phyloP scores from a whole-genome alignment of 2,329 filamentous ascomycete genomes.

The Blastomyces emzantsi region DNA sequence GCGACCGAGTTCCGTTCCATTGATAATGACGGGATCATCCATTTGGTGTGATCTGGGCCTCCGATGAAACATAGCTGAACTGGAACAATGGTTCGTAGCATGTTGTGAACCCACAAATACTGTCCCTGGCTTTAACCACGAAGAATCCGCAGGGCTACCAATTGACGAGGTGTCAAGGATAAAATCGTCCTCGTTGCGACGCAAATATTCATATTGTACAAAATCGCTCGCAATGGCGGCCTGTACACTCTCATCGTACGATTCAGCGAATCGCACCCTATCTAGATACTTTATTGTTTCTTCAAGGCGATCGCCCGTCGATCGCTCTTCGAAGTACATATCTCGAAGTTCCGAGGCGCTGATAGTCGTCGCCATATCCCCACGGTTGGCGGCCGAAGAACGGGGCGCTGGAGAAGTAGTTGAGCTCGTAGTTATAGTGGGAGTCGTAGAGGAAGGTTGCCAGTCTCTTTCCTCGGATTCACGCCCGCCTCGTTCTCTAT shows the following conservation, averaged over 20 bases:
- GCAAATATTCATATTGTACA: constrained; percentile 44
- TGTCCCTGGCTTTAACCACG: constrained; percentile 54
- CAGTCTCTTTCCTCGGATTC: constrained; percentile 18
- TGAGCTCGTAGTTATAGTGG: constrained; percentile 7
- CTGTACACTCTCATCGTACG: constrained; percentile 46
- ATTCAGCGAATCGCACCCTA: constrained; percentile 45
- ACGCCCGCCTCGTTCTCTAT: constrained; percentile 24
- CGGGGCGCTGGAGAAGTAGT: constrained; percentile 1
- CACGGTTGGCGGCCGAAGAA: constrained; percentile 12
- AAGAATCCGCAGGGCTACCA: constrained; percentile 45
- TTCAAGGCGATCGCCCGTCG: constrained; percentile 38
- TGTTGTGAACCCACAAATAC: constrained; percentile 55
- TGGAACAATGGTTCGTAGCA: constrained; percentile 34
- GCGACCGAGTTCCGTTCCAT: constrained; percentile 27
- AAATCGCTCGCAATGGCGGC: constrained; percentile 47
- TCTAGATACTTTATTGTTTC: constrained; percentile 55
- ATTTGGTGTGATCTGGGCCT: constrained; percentile 21
- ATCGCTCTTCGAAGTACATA: constrained; percentile 27
- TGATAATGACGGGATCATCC: constrained; percentile 29
- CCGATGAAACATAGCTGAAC: constrained; percentile 23
- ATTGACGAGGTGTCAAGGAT: constrained; percentile 47
- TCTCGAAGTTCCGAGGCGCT: constrained; percentile 28
- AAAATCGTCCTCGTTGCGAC: constrained; percentile 48
- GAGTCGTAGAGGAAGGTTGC: background rate
- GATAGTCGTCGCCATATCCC: constrained; percentile 21